Base-by-base conservation (phyloP, 2,329 filamentous ascomycete genomes). In the Cylindrodendrum hubeiense region DNA sequence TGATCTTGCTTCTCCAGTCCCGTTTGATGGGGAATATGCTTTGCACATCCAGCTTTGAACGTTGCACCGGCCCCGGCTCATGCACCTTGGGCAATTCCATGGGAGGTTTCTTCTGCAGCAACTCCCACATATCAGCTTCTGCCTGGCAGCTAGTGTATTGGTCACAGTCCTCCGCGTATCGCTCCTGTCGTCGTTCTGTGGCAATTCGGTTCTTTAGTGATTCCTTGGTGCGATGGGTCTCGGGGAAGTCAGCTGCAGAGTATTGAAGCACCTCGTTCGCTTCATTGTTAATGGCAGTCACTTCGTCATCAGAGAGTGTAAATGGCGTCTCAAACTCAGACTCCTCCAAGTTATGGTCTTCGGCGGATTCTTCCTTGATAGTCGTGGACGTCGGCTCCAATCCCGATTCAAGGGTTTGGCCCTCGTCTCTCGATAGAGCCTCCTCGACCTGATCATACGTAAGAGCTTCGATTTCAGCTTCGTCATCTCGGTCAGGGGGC, bases 71-170 rank as follows among this genome's bases (percentile, higher is more conserved):
- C 4, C 74, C 76, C 1, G 76, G 75, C 21, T 77, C 72, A 6
- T 75, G 74, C 26, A 72, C 65, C 68, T 74, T 80, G 8, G 75
- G 73, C 50, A 79, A 44, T 26, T 76, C 76, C 62, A 73, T 73
- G 0, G 79, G 81, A 3, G 82, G 81, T 33, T 76, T 72, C 70
- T 75, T 77, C 43, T 80, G 79, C 21, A 87, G 65, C 17, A 86
- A 62, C 10, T 74, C 70, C 85, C 85, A 87, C 77, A 87, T 76
- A 49, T 78, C 73, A 26, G 70, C 65, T 69, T 87, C 85, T 33
- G 83, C 84, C 24, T 75, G 69, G 46, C 77, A 77, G 57, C 79
- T 82, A 2, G 76, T 78, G 41, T 76, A 76, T 17, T 76, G 75
- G 65, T 87, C 85, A 15, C 77, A 65, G 4, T 75, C 70, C 26